Evolutionary conservation across 2,329 filamentous ascomycete species (phyloP).

Genomic region (Monilinia polystroma): DNA sequence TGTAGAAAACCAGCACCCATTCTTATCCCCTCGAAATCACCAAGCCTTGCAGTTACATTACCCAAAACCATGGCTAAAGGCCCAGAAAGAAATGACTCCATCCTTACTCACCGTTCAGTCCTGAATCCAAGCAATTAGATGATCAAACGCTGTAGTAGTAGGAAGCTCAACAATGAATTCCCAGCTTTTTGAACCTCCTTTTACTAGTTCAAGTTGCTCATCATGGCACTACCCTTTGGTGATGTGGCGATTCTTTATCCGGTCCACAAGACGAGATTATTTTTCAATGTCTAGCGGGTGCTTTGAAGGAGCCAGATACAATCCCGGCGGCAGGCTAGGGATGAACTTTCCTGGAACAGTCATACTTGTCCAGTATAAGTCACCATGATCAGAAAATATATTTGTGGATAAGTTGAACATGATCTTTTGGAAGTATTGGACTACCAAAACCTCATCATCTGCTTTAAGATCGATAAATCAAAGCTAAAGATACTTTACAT

Average conservation of each 20-base stretch:
- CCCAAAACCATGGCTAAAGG: no score
- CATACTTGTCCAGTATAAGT: not conserved
- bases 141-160: not conserved
- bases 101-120: no score
- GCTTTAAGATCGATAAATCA: not conserved
- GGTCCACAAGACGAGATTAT: no score
- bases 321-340: not conserved
- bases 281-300: no score
- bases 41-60: no score
- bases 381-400: not conserved
- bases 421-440: not conserved
- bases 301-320: not conserved
- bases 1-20: no score
- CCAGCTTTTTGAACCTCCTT: no score
- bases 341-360: not conserved
- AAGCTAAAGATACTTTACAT: not conserved
- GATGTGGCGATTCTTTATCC: no score
- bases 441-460: not conserved
- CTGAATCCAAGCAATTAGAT: not conserved
- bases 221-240: not conserved
- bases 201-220: no score
- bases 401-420: not conserved
- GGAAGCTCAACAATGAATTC: not conserved
- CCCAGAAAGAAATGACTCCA: no score
- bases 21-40: no score